phyloP scores from a whole-genome alignment of 2,329 filamentous ascomycete species.

The Fusarium sulawesiense region DNA sequence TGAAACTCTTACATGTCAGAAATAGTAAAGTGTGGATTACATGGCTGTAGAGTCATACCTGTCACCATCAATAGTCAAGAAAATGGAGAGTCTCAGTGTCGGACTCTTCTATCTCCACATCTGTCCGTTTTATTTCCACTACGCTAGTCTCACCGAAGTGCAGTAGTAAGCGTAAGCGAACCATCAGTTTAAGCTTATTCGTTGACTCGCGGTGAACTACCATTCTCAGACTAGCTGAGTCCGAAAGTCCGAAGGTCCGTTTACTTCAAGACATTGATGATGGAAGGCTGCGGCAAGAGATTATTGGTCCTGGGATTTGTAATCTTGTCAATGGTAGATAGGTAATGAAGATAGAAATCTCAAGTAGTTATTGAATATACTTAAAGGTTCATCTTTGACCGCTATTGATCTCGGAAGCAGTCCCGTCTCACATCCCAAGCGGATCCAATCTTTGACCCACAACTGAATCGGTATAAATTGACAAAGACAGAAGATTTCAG shows the following conservation, averaged over 20 bases:
- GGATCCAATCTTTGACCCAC: not conserved
- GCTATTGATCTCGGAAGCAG: not conserved
- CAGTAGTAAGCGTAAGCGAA: not conserved
- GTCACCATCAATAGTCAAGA: fast-evolving
- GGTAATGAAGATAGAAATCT: too few relatives aligned
- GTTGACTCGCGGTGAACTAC: not conserved
- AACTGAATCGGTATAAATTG: slow-evolving; percentile 1
- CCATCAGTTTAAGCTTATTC: slow-evolving; percentile 5
- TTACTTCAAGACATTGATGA: too few relatives aligned
- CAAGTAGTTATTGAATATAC: not conserved
- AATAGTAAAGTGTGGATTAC: too few relatives aligned
- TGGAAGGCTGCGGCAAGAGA: too few relatives aligned
- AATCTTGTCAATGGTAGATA: not conserved
- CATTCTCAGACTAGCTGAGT: not conserved
- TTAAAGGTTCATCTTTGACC: fast-evolving
- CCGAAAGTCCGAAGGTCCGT: not conserved
- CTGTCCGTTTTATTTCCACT: not conserved
- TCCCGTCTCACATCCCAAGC: not conserved
- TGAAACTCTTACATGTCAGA: too few relatives aligned
- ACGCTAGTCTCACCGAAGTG: not conserved
- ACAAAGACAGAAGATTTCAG: not conserved
- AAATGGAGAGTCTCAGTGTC: not conserved
- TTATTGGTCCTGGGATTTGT: too few relatives aligned
- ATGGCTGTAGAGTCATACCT: too few relatives aligned
- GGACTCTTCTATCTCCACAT: not conserved